Evolutionary conservation across 306 rosid genomes (phyloP), one percentile per base, ranked within the genome.

Genomic region (Begonia masoniana): DNA sequence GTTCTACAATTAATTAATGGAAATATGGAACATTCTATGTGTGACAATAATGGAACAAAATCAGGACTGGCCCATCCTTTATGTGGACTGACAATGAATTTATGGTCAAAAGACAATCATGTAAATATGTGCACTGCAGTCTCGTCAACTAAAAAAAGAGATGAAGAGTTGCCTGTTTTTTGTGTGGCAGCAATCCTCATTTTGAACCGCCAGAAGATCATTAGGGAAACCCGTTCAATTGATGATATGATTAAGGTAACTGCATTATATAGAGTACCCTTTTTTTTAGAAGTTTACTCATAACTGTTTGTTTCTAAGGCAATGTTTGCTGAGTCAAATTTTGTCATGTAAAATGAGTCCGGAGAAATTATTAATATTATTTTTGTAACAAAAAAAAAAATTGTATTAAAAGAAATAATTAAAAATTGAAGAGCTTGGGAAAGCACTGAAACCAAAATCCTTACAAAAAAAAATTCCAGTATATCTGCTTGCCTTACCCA

Each of bases 171-270:
- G 66, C 77, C 89, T 59, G 82, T 78, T 52, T 88, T 79, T 71
- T 82, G 95, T 56, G 97, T 82, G 14, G 93, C 94, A 6, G 97
- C 97, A 61, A 78, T 88, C 66, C 82, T 88, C 58, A 75, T 82
- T 67, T 67, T 70, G 63, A 88, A 88, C 62, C 82, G 87, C 57
- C 88, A 82, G 50, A 82, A 82, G 83, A 82, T 88, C 58, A 78
- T 88, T 62, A 72, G 78, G 46, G 82, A 82, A 71, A 74, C 97
- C 13, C 86, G 65, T 55, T 79, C 97, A 51, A 84, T 88, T 61
- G 97, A 88, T 56, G 97, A 88, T 82, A 73, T 74, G 72, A 88
- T 88, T 69, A 88, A 88, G 97, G 97, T 62, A 64, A 54, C 85
- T 75, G 77, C 74, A 71, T 62, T 43, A 45, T 24, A 43, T 53